Percentiles rank a stretch among this genome's conserved stretches.
These are phyloP conservation scores for Sarocladium oryzae DNA, from an alignment of 2,329 filamentous ascomycete species.

Conservation along the genomic window DNA sequence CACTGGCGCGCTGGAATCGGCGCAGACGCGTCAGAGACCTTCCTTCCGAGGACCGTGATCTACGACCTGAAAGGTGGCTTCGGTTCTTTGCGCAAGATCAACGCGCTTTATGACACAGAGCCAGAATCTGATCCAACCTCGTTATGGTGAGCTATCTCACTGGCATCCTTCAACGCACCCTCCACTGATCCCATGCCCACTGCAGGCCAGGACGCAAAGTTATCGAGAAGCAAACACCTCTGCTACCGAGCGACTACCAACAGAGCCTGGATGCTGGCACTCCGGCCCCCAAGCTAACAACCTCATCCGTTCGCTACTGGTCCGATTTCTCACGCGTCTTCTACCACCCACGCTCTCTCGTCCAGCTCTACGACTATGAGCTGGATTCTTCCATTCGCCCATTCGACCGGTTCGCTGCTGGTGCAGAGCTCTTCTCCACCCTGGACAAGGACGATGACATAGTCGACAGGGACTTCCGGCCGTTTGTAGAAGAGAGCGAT, in stretches of 20 bases:
- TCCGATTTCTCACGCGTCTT: conserved; percentile 92
- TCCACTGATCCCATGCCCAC: background rate
- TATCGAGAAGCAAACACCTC: conserved; percentile 60
- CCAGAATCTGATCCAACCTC: conserved; percentile 22
- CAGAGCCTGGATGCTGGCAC: conserved; percentile 68
- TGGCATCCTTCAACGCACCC: background rate
- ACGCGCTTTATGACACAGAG: conserved; percentile 70
- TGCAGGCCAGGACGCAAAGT: conserved; percentile 25
- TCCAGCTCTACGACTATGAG: conserved; percentile 84
- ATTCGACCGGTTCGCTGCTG: conserved; percentile 85
- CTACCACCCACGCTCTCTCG: conserved; percentile 80
- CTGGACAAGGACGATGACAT: conserved; percentile 78
- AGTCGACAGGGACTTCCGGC: conserved; percentile 81
- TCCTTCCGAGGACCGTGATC: conserved; percentile 81
- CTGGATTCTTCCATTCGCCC: conserved; percentile 73
- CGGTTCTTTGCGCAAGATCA: conserved; percentile 79
- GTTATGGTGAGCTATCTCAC: conserved; percentile 26
- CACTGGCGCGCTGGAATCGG: conserved; percentile 83
- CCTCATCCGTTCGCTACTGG: conserved; percentile 82
- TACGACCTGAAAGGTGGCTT: conserved; percentile 95
- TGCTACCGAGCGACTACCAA: conserved; percentile 71
- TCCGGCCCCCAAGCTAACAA: conserved; percentile 58
- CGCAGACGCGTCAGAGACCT: conserved; percentile 81
- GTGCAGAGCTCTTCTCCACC: conserved; percentile 66
- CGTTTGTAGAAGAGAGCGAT: conserved; percentile 89